Conservation (phyloP, 108 stramenopile genomes). For the Cyclotella sp. region DNA sequence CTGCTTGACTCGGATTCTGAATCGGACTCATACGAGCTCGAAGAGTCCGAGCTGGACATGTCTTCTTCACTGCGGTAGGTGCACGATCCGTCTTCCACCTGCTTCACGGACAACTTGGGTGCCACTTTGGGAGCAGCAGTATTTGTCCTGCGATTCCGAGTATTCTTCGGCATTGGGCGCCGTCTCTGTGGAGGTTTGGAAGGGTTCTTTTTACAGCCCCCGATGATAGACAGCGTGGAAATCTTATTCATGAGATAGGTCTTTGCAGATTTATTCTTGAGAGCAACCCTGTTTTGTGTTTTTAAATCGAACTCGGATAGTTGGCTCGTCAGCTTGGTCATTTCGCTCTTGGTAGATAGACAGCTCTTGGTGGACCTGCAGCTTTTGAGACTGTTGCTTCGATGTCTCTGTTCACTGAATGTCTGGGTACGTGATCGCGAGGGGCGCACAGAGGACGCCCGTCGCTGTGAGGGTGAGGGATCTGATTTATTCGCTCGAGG, state of each 20-base stretch:
- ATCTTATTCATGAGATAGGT: constrained; percentile 7
- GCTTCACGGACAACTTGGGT: neutral
- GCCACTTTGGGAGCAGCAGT: neutral
- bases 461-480: neutral
- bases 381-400: neutral
- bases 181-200: neutral
- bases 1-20: neutral
- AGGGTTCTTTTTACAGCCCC: constrained; percentile 11
- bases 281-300: neutral
- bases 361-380: constrained; percentile 8
- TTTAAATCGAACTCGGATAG: constrained; percentile 10
- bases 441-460: constrained; percentile 2
- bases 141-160: neutral
- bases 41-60: constrained; percentile 14
- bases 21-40: constrained; percentile 2
- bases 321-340: constrained; percentile 6
- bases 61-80: constrained; percentile 17
- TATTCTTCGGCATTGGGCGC: neutral
- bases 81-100: constrained; percentile 14
- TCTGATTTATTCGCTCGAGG: neutral
- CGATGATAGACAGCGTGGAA: constrained; percentile 6
- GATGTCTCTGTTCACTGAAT: neutral
- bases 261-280: constrained; percentile 5
- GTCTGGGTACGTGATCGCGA: constrained; percentile 4
- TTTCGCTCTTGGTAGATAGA: constrained; percentile 9